Evolutionary conservation across 2,329 filamentous ascomycete genomes (phyloP).

Genomic region (Colletotrichum lentis): DNA sequence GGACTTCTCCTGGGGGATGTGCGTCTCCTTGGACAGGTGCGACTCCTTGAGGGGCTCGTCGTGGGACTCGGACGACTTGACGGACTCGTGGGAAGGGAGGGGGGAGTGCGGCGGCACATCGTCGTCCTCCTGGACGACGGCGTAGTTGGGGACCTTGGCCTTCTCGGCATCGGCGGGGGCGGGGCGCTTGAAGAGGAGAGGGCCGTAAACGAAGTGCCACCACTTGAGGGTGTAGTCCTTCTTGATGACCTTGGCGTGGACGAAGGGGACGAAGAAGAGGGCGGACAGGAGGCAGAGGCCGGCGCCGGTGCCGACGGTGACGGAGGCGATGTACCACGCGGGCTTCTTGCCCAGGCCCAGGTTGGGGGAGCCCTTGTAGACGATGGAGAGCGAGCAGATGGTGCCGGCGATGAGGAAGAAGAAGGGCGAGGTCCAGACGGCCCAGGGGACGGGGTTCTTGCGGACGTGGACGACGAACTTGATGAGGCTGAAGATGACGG

Average conservation of each 20-base stretch:
- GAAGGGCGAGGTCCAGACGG: constrained; percentile 75
- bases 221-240: constrained; percentile 71
- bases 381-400: constrained; percentile 78
- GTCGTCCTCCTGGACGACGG: constrained; percentile 73
- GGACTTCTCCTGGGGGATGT: constrained; percentile 44
- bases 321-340: constrained; percentile 70
- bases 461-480: constrained; percentile 76
- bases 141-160: constrained; percentile 76
- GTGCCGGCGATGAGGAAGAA: constrained; percentile 81
- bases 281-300: constrained; percentile 67
- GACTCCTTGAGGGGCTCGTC: constrained; percentile 57
- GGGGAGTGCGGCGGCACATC: constrained; percentile 49
- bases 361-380: constrained; percentile 81
- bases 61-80: constrained; percentile 38
- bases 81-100: constrained; percentile 44
- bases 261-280: constrained; percentile 77
- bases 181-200: constrained; percentile 69
- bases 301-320: constrained; percentile 70
- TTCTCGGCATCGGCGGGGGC: constrained; percentile 62
- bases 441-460: constrained; percentile 75
- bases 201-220: constrained; percentile 70
- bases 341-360: constrained; percentile 73
- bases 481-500: constrained; percentile 76
- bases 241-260: constrained; percentile 73
- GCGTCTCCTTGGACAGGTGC: constrained; percentile 45